phyloP scores from a whole-genome alignment of 768 basidiomycete genomes.

The Cystobasidium tubakii region DNA sequence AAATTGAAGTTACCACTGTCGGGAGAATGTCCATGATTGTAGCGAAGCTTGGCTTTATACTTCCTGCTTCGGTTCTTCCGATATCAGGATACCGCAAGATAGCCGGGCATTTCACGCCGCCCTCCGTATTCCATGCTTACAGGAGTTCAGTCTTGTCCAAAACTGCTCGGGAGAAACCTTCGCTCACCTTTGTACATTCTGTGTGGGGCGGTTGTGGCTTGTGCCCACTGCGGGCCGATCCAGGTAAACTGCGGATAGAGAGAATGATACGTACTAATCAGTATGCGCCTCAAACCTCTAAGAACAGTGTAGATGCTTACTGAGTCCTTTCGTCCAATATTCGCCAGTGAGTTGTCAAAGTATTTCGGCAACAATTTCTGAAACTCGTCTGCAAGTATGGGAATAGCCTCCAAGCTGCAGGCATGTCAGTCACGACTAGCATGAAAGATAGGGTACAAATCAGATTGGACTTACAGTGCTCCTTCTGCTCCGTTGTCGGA shows the following conservation, averaged over 20 bases:
- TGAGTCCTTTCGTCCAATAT: neutral
- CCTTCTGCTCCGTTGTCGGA: slow-evolving; percentile 15
- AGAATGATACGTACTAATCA: too few relatives aligned
- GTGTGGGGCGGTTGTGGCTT: neutral
- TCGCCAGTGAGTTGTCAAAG: neutral
- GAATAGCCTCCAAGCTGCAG: neutral
- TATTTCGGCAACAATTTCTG: neutral
- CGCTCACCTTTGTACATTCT: slow-evolving; percentile 9
- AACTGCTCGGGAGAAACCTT: too few relatives aligned
- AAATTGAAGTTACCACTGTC: neutral
- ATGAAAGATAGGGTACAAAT: neutral
- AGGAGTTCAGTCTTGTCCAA: too few relatives aligned
- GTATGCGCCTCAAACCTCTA: neutral
- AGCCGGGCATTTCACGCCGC: slow-evolving; percentile 3
- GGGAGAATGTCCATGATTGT: slow-evolving; percentile 5
- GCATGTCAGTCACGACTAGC: neutral
- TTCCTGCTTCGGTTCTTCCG: neutral
- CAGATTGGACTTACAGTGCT: neutral
- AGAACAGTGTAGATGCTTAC: neutral
- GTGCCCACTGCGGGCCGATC: neutral
- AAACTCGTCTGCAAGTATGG: neutral
- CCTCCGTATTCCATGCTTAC: slow-evolving; percentile 2
- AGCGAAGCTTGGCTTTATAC: neutral
- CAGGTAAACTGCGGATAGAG: neutral
- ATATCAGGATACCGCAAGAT: neutral